Percentiles rank a stretch among this genome's conserved stretches.
Conservation (phyloP, 306 rosid genomes). For the Luffa aegyptiaca region DNA sequence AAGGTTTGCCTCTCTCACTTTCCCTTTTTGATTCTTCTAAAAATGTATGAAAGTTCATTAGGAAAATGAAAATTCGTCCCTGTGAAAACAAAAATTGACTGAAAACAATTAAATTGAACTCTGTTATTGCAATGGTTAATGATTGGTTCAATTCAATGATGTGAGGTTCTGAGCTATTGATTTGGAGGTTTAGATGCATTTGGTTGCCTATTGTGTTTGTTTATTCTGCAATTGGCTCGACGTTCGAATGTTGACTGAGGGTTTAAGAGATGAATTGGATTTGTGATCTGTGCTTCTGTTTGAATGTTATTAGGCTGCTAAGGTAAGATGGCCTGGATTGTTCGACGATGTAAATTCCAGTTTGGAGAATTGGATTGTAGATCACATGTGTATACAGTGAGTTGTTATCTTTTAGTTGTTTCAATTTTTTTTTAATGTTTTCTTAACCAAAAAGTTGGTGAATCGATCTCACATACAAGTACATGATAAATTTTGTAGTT, state of each 20-base stretch:
- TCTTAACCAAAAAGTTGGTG: background rate
- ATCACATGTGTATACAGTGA: slow-evolving; percentile 64
- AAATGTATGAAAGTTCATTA: background rate
- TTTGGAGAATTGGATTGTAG: slow-evolving; percentile 64
- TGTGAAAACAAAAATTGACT: background rate
- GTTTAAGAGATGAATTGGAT: background rate
- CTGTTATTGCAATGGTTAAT: background rate
- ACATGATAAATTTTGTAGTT: background rate
- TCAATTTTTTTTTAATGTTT: background rate
- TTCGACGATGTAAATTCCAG: slow-evolving; percentile 53
- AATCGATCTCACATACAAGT: background rate
- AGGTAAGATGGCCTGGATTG: slow-evolving; percentile 64
- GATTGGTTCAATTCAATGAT: background rate
- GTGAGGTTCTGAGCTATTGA: background rate
- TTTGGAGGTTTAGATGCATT: background rate
- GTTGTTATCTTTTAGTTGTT: slow-evolving; percentile 12
- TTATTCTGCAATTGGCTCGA: background rate
- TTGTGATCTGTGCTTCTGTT: slow-evolving; percentile 11
- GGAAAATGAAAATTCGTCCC: too few species aligned
- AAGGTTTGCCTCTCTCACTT: slow-evolving; percentile 32
- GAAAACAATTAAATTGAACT: background rate
- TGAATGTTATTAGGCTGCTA: slow-evolving; percentile 58
- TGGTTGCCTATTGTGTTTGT: background rate
- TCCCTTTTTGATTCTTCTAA: slow-evolving; percentile 6
- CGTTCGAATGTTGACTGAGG: background rate